These are phyloP conservation scores for Aspergillus felis DNA, from an alignment of 2,329 filamentous ascomycete genomes.

Conservation along the genomic window DNA sequence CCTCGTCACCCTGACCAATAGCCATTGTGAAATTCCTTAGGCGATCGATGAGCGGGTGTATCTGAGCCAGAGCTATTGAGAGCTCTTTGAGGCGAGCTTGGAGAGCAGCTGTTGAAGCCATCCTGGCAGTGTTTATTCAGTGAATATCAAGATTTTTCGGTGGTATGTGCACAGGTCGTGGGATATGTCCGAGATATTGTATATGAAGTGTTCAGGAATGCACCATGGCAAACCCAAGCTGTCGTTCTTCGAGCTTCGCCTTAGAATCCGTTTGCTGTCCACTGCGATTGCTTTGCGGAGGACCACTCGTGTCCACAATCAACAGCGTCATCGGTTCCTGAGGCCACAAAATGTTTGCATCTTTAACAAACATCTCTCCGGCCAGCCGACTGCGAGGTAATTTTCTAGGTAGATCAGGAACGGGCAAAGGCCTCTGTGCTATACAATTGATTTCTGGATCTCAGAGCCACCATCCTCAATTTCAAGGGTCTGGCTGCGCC, in stretches of 20 bases:
- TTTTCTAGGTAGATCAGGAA: neutral
- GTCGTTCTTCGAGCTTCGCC: neutral
- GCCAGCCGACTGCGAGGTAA: neutral
- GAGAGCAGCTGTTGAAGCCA: conserved; percentile 40
- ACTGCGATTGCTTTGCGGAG: too few relatives aligned
- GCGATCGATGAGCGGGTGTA: conserved; percentile 53
- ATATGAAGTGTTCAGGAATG: neutral
- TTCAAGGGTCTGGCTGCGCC: neutral
- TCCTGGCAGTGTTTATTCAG: conserved; percentile 16
- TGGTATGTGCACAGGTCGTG: neutral
- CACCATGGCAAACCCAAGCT: neutral
- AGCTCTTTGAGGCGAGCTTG: conserved; percentile 50
- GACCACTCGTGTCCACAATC: conserved; percentile 4
- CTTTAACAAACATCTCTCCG: conserved; percentile 21
- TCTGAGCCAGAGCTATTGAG: conserved; percentile 51
- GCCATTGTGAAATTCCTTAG: conserved; percentile 59
- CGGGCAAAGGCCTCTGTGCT: neutral
- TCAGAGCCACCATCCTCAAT: neutral
- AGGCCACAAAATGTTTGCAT: conserved; percentile 28
- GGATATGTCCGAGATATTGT: neutral
- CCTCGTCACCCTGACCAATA: conserved; percentile 61
- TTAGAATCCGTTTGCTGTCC: neutral
- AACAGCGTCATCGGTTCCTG: conserved; percentile 28
- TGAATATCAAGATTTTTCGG: neutral
- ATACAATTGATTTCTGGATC: neutral